Evolutionary conservation across 176 grass and related monocot genomes (phyloP).

Genomic region (Bothriochloa decipiens): DNA sequence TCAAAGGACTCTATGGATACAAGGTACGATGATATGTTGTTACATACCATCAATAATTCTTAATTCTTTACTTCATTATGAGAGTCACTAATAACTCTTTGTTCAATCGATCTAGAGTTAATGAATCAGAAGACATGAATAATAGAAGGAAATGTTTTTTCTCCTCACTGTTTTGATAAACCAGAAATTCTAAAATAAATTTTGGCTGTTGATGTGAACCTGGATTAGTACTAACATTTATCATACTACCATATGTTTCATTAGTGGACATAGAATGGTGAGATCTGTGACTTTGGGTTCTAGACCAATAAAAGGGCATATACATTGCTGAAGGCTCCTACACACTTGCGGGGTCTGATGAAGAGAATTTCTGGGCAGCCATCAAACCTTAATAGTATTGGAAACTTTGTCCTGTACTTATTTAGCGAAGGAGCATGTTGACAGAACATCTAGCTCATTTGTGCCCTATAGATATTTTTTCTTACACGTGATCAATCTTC

Average conservation of each 20-base stretch:
- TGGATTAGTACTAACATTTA: constrained; percentile 3
- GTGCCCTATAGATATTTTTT: neutral
- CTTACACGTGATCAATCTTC: neutral
- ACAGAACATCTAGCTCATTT: constrained; percentile 11
- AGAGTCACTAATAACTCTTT: constrained; percentile 12
- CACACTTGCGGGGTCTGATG: neutral
- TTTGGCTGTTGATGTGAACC: neutral
- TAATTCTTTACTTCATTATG: neutral
- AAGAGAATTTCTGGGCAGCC: neutral
- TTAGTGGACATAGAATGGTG: neutral
- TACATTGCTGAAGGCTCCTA: neutral
- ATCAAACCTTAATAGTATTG: neutral
- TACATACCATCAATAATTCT: neutral
- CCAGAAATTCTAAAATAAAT: constrained; percentile 3
- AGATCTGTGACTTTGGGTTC: neutral
- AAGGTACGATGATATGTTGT: constrained; percentile 56
- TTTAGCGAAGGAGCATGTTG: neutral
- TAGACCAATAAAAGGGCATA: neutral
- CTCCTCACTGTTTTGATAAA: neutral
- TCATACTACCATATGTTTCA: neutral
- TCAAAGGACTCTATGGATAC: constrained; percentile 93
- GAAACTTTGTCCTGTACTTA: neutral
- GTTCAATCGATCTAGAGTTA: constrained; percentile 2
- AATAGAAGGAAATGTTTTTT: neutral
- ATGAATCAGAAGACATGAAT: neutral